A percentile compares a stretch with the other conserved stretches of the same genome.
phyloP scores from a whole-genome alignment of 73 alveolate genomes.

The Tetrahymena borealis region DNA sequence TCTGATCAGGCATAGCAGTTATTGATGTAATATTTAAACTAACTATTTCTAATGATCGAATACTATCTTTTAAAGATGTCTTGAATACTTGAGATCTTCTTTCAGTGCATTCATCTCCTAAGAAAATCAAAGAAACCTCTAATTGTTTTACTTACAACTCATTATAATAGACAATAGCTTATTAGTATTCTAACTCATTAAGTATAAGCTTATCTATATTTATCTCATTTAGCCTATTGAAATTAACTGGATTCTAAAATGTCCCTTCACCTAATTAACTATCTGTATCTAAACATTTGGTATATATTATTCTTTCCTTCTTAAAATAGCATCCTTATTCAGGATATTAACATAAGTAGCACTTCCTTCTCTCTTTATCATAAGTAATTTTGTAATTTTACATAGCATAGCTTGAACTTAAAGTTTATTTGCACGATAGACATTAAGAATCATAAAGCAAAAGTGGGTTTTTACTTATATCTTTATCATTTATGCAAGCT shows the following conservation, averaged over 20 bases:
- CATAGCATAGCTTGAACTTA: neutral
- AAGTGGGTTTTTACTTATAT: neutral
- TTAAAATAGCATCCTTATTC: neutral
- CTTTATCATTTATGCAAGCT: neutral
- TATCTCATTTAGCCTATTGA: neutral
- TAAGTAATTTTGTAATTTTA: neutral
- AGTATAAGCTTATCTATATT: neutral
- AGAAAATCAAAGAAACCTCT: neutral
- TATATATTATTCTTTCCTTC: neutral
- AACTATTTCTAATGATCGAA: neutral
- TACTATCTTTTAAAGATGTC: neutral
- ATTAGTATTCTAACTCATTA: neutral
- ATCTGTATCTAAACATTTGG: neutral
- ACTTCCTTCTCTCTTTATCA: neutral
- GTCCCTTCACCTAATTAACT: neutral
- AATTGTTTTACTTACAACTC: neutral
- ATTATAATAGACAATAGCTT: neutral
- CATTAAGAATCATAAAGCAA: neutral
- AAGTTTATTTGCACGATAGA: neutral
- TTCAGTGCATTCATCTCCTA: neutral
- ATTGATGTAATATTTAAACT: neutral
- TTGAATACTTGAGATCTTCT: neutral
- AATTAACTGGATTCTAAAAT: neutral
- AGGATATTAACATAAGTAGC: neutral
- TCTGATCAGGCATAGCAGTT: neutral